phyloP scores from a whole-genome alignment of 352 stramenopile genomes.

The Saprolegnia diclina region DNA sequence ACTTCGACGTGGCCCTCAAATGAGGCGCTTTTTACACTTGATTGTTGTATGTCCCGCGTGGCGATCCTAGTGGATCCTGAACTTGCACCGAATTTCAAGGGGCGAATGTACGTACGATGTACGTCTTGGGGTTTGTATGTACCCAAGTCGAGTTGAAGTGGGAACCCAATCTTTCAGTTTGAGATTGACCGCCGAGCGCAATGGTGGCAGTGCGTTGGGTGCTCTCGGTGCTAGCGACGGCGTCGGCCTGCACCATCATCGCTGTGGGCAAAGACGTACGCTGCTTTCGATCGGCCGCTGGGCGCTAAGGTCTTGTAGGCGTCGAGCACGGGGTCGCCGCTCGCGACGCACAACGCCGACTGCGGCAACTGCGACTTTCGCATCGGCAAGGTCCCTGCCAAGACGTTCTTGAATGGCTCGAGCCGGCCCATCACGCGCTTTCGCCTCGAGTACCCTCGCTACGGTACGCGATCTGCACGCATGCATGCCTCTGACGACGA shows the following conservation, averaged over 20 bases:
- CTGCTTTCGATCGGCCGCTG: neutral
- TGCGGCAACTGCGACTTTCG: slow-evolving; percentile 82
- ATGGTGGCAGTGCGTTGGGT: neutral
- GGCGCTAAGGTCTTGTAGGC: slow-evolving; percentile 32
- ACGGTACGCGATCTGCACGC: slow-evolving; percentile 36
- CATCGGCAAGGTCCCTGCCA: slow-evolving; percentile 65
- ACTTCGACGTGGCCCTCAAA: neutral
- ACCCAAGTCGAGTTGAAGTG: no score
- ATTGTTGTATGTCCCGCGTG: neutral
- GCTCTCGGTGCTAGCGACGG: neutral
- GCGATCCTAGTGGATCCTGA: neutral
- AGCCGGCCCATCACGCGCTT: slow-evolving; percentile 57
- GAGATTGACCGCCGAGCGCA: neutral
- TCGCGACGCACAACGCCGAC: slow-evolving; percentile 82
- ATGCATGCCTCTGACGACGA: neutral
- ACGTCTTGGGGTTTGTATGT: no score
- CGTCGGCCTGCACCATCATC: slow-evolving; percentile 21
- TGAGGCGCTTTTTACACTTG: neutral
- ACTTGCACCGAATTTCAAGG: neutral
- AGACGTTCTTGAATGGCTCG: slow-evolving; percentile 39
- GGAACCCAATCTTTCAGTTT: slow-evolving; percentile 6
- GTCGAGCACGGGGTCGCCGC: slow-evolving; percentile 59
- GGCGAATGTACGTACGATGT: neutral
- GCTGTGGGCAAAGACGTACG: slow-evolving; percentile 22
- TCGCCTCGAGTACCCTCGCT: slow-evolving; percentile 69